Percentiles rank a stretch among this genome's conserved stretches.
phyloP scores from a whole-genome alignment of 176 grass and related monocot species.

The Triticum aestivum region DNA sequence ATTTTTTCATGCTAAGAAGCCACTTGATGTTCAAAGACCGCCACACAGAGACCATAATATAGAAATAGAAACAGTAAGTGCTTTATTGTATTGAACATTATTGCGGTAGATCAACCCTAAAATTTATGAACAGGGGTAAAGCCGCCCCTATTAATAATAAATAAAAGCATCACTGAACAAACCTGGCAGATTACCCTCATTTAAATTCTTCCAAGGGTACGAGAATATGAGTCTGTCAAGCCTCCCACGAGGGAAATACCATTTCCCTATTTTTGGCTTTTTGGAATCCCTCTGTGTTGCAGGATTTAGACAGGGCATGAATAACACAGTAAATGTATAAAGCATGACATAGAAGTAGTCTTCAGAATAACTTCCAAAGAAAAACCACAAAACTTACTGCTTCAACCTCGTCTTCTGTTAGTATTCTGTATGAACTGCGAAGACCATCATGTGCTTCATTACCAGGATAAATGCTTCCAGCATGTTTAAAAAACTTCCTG shows the following conservation, averaged over 20 bases:
- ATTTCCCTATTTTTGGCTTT: constrained; percentile 78
- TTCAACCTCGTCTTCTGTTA: constrained; percentile 85
- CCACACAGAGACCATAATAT: constrained; percentile 1
- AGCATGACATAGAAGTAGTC: constrained; percentile 14
- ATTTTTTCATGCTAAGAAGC: constrained; percentile 17
- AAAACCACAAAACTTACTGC: constrained; percentile 57
- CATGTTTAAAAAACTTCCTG: constrained; percentile 79
- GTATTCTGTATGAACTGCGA: constrained; percentile 65
- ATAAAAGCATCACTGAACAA: constrained; percentile 31
- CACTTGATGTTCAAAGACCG: constrained; percentile 6
- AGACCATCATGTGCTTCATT: constrained; percentile 34
- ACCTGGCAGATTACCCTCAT: constrained; percentile 71
- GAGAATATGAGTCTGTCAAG: constrained; percentile 78
- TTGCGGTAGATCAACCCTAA: background rate
- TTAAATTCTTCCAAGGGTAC: constrained; percentile 82
- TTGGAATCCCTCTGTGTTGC: constrained; percentile 71
- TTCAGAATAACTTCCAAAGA: constrained; percentile 15
- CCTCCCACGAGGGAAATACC: constrained; percentile 83
- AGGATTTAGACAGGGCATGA: constrained; percentile 29
- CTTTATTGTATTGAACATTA: background rate
- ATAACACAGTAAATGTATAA: constrained; percentile 17
- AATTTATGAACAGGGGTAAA: constrained; percentile 4
- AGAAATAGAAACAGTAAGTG: constrained; percentile 11
- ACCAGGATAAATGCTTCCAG: constrained; percentile 61
- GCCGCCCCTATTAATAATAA: background rate